Evolutionary conservation across 106 monocot genomes (phyloP), one percentile per base, ranked within the genome.

Genomic region (Platanthera guangdongensis): DNA sequence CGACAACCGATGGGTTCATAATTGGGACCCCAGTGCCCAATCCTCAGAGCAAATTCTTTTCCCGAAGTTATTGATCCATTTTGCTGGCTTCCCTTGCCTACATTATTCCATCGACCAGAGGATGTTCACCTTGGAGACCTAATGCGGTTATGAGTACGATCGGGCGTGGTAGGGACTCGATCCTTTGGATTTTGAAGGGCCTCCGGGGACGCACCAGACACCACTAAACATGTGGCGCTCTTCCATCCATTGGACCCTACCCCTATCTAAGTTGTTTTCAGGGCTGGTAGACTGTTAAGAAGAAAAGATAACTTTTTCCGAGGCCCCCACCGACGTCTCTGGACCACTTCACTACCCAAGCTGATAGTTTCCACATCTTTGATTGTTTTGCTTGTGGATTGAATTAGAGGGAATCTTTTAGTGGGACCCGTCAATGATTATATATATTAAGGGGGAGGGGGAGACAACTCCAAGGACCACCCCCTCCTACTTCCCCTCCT

Each of bases 81-180:
- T 81, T 76, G 52, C 57, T 47, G 47, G 55, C 81, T 77, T 63
- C 76, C 76, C 48, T 60, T 76, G 32, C 69, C 76, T 76, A 72
- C 71, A 81, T 71, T 76, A 18, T 71, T 81, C 75, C 70, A 81
- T 81, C 52, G 57, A 57, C 76, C 76, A 81, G 48, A 60, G 81
- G 81, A 9, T 81, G 45, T 76, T 76, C 81, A 81, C 69, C 81
- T 81, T 81, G 69, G 81, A 76, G 81, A 81, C 80, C 54, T 81
- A 70, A 71, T 77, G 76, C 51, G 77, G 77, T 82, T 77, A 82
- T 82, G 76, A 82, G 76, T 76, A 81, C 49, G 76, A 81, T 21
- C 64, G 13, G 73, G 82, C 65, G 67, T 74, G 65, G 73, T 52
- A 39, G 57, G 65, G 54, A 74, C 74, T 74, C 74, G 22, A 73